Evolutionary conservation across 768 basidiomycete species (phyloP).

Genomic region (Suillus brevipes): DNA sequence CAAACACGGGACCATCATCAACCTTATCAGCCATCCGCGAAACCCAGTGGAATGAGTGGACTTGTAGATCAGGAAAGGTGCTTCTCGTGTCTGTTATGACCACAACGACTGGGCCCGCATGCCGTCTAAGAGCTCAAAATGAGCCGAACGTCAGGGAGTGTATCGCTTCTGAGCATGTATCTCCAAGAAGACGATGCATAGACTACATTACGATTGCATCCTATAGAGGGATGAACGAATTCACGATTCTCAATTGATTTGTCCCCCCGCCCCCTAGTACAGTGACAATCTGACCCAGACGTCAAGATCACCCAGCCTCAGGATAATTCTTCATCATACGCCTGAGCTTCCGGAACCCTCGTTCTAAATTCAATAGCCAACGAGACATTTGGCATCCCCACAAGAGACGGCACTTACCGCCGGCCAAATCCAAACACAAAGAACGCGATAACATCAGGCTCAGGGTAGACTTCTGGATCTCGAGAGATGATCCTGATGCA

Average conservation of each 20-base stretch:
- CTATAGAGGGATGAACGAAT: too few relatives aligned
- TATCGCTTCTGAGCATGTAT: background rate
- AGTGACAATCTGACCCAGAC: too few relatives aligned
- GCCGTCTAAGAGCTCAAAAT: background rate
- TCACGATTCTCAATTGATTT: too few relatives aligned
- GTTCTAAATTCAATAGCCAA: background rate
- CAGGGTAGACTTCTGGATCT: constrained; percentile 6
- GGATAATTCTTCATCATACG: background rate
- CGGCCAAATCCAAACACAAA: constrained; percentile 61
- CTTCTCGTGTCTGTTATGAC: too few relatives aligned
- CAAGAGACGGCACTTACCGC: too few relatives aligned
- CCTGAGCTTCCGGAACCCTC: background rate
- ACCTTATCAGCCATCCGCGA: too few relatives aligned
- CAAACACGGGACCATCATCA: too few relatives aligned
- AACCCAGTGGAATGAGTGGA: background rate
- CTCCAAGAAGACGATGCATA: background rate
- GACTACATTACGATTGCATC: too few relatives aligned
- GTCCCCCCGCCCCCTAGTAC: too few relatives aligned
- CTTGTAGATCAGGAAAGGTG: background rate
- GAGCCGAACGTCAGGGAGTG: background rate
- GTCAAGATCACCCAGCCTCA: background rate
- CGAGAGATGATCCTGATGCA: background rate
- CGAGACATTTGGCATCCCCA: background rate
- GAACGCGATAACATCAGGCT: constrained; percentile 23
- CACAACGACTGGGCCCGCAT: background rate